Conservation (phyloP, 306 rosid species). For the Trifolium fragiferum region DNA sequence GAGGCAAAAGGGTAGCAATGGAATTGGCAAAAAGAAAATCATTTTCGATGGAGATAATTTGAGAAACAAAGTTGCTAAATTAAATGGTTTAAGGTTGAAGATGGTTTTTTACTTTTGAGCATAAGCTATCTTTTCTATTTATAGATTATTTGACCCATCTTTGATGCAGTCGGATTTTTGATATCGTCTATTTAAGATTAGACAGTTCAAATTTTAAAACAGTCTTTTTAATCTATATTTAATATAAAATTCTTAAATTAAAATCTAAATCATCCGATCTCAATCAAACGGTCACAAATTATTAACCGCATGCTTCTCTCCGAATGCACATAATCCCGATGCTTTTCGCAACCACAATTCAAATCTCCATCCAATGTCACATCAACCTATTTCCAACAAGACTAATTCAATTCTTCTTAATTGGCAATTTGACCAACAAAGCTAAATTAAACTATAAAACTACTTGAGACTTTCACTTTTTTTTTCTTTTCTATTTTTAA, state of each 20-base stretch:
- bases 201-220: too few species aligned
- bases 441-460: background rate
- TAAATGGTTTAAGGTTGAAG: background rate
- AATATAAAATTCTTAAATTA: too few species aligned
- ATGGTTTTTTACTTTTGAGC: background rate
- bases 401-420: background rate
- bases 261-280: too few species aligned
- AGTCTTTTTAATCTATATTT: too few species aligned
- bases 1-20: conserved; percentile 1
- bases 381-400: background rate
- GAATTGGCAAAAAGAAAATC: background rate
- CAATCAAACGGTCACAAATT: too few species aligned
- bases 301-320: too few species aligned
- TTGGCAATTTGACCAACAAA: background rate
- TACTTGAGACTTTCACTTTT: background rate
- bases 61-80: background rate
- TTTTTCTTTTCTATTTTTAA: too few species aligned
- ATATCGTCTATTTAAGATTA: too few species aligned
- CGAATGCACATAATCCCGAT: too few species aligned
- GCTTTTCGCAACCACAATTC: background rate
- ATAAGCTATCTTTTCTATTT: background rate
- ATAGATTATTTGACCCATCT: background rate
- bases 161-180: too few species aligned
- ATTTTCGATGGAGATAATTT: background rate
- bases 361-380: background rate